Percentiles rank a stretch among this genome's conserved stretches.
Conservation (phyloP, 352 stramenopile genomes). For the Pythium sp. region DNA sequence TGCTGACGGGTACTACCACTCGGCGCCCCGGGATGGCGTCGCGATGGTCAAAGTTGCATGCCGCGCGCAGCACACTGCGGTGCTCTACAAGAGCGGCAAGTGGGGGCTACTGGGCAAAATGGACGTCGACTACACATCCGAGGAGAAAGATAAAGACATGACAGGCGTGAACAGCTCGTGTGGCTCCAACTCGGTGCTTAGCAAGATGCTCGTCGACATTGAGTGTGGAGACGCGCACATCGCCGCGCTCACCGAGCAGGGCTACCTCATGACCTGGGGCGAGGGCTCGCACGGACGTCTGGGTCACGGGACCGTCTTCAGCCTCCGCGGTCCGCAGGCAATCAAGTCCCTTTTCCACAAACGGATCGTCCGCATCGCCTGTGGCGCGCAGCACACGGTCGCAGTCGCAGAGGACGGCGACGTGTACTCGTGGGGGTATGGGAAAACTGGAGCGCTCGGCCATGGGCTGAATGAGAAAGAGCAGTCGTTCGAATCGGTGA, state of each 20-base stretch:
- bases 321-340: conserved; percentile 19
- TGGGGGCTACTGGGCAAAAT: conserved; percentile 33
- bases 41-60: conserved; percentile 40
- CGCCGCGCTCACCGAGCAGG: conserved; percentile 65
- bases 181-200: conserved; percentile 35
- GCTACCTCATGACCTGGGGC: conserved; percentile 77
- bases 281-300: conserved; percentile 38
- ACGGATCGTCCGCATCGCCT: conserved; percentile 54
- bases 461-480: conserved; percentile 37
- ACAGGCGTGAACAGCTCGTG: neutral
- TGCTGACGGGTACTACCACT: neutral
- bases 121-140: conserved; percentile 14
- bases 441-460: conserved; percentile 48
- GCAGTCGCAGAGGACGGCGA: conserved; percentile 58
- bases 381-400: conserved; percentile 57
- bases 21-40: conserved; percentile 17
- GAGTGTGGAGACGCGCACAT: conserved; percentile 59
- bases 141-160: conserved; percentile 1
- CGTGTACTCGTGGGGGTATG: conserved; percentile 68
- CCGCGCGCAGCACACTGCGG: conserved; percentile 37
- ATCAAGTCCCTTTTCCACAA: conserved; percentile 57
- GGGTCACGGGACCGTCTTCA: conserved; percentile 20
- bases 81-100: conserved; percentile 46
- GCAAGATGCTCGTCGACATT: conserved; percentile 55
- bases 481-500: conserved; percentile 30